Conservation (phyloP, 441 rosid genomes). For the Manihot esculenta region DNA sequence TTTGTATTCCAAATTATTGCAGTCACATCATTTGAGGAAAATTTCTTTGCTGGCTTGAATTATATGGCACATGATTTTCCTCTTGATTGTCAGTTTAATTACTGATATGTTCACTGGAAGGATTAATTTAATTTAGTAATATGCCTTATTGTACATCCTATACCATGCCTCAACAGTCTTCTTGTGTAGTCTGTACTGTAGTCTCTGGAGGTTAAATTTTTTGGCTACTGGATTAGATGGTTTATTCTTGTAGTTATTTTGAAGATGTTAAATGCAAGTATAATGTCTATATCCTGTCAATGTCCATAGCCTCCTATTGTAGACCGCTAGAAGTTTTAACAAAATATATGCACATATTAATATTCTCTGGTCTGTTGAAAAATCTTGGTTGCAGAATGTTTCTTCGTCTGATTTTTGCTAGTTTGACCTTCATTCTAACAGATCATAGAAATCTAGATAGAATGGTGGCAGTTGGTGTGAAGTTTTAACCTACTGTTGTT, state of each 20-base stretch:
- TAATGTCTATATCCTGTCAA: not conserved
- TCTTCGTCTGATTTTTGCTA: not conserved
- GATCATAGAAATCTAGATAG: not conserved
- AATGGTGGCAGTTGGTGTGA: not conserved
- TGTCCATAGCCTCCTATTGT: not conserved
- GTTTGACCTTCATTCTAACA: not conserved
- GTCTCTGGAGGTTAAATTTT: not conserved
- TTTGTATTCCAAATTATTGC: conserved; percentile 2
- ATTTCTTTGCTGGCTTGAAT: not conserved
- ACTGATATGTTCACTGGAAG: not conserved
- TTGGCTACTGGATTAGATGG: not conserved
- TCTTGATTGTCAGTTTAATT: not conserved
- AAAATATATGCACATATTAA: too few species aligned
- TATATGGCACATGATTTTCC: too few species aligned
- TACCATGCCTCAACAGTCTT: too few species aligned
- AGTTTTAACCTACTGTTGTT: not conserved
- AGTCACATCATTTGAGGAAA: not conserved
- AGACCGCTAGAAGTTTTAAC: not conserved
- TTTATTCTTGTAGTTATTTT: not conserved
- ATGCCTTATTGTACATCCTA: too few species aligned
- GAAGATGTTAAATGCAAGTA: not conserved
- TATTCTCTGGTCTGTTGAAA: not conserved
- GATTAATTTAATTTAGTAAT: too few species aligned
- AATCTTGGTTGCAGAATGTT: not conserved
- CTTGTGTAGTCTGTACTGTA: too few species aligned